phyloP scores from a whole-genome alignment of 805 yeast species.

The Dipodascus albidus region DNA sequence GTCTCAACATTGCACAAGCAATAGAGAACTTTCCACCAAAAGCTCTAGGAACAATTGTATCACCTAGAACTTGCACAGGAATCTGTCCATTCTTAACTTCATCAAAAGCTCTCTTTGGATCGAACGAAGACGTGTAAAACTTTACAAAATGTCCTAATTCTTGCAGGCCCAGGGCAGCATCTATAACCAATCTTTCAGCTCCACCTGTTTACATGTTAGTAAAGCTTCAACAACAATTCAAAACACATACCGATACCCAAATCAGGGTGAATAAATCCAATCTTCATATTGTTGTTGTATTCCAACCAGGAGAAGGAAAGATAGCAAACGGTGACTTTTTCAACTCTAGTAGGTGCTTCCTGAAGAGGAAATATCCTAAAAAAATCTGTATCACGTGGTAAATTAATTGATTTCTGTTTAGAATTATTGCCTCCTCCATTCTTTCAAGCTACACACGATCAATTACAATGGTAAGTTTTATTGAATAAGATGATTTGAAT shows the following conservation, averaged over 20 bases:
- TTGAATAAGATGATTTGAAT: no score
- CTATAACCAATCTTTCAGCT: slow-evolving; percentile 94
- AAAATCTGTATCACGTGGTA: not conserved
- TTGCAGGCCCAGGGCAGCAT: slow-evolving; percentile 83
- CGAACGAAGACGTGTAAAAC: slow-evolving; percentile 86
- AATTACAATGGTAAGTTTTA: no score
- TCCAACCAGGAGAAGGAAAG: not conserved
- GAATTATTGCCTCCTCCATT: not conserved
- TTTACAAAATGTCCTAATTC: slow-evolving; percentile 49
- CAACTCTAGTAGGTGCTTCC: not conserved
- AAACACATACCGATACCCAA: slow-evolving; percentile 61
- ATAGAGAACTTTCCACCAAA: slow-evolving; percentile 61
- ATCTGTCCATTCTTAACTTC: slow-evolving; percentile 57
- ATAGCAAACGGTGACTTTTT: no score
- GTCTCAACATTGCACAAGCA: slow-evolving; percentile 74
- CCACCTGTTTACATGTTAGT: slow-evolving; percentile 36
- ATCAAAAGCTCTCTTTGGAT: slow-evolving; percentile 77
- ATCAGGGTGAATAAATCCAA: slow-evolving; percentile 93
- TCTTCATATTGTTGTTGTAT: slow-evolving; percentile 29
- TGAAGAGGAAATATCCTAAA: no score
- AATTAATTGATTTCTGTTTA: not conserved
- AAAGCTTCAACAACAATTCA: not conserved
- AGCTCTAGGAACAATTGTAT: slow-evolving; percentile 61
- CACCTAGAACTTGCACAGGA: slow-evolving; percentile 67
- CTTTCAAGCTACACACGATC: no score